A percentile compares a stretch with the other conserved stretches of the same genome.
Conservation (phyloP, 2,329 filamentous ascomycete genomes). For the Diaporthe humulicola region DNA sequence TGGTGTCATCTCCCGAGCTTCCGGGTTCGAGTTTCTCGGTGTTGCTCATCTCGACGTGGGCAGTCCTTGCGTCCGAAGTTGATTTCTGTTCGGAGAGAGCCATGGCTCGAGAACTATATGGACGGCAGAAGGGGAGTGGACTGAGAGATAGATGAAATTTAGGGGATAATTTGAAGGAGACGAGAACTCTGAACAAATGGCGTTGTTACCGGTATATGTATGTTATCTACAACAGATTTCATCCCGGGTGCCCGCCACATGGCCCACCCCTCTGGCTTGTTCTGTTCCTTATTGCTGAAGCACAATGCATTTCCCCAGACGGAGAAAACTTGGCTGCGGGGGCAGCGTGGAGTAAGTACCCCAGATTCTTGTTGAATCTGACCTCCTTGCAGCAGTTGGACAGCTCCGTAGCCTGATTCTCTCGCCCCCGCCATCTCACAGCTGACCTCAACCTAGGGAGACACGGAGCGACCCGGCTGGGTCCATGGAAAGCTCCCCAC, state of each 20-base stretch:
- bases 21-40: not conserved
- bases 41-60: not conserved
- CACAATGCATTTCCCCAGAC: not conserved
- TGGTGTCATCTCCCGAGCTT: not conserved
- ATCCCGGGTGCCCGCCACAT: not conserved
- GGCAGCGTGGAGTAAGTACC: conserved; percentile 1
- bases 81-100: not conserved
- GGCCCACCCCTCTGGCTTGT: not conserved
- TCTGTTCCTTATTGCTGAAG: not conserved
- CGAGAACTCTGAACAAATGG: not conserved
- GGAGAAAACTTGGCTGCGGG: conserved; percentile 5
- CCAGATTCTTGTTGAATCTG: not conserved
- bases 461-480: not conserved
- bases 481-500: not conserved
- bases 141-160: not conserved
- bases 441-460: not conserved
- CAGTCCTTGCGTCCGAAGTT: not conserved
- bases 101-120: not conserved
- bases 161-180: not conserved
- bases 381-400: not conserved
- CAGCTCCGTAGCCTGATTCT: conserved; percentile 7
- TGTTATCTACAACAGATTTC: not conserved
- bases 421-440: not conserved
- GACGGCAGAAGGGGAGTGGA: not conserved
- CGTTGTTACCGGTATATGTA: not conserved